Evolutionary conservation across 2,329 filamentous ascomycete genomes (phyloP).

Genomic region (Exophiala aquamarina): DNA sequence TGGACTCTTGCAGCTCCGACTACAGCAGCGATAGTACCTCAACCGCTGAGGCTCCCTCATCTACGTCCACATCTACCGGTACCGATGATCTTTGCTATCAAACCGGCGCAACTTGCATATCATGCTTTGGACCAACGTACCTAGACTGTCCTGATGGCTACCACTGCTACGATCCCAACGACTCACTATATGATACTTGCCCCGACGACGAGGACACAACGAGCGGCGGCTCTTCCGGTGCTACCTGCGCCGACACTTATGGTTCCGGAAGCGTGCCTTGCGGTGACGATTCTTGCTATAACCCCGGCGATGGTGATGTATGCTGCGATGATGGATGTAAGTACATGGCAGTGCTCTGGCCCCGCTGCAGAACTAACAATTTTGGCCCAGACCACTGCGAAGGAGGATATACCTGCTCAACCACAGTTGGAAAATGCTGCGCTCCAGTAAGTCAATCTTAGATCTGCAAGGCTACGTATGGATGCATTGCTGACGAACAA

Average conservation of each 20-base stretch:
- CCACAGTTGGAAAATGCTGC: conserved; percentile 12
- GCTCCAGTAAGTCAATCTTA: conserved; percentile 9
- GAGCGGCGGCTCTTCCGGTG: conserved; percentile 1
- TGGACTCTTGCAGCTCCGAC: conserved; percentile 18
- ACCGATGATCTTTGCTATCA: conserved; percentile 14
- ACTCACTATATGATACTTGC: conserved; percentile 22
- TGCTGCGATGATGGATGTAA: conserved; percentile 19
- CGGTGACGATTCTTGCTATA: conserved; percentile 18
- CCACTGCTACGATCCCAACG: conserved; percentile 22
- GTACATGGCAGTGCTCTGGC: not conserved
- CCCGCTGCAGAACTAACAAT: not conserved
- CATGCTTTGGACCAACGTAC: conserved; percentile 21
- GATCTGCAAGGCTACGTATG: too few species aligned
- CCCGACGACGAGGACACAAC: conserved; percentile 5
- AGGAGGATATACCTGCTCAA: conserved; percentile 14
- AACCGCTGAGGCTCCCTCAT: conserved; percentile 6
- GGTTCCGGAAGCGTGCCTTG: conserved; percentile 2
- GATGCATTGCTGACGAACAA: not conserved
- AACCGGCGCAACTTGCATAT: conserved; percentile 20
- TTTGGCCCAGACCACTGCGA: conserved; percentile 11
- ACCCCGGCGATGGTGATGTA: conserved; percentile 10
- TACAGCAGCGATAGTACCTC: not conserved
- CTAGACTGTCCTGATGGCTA: conserved; percentile 19
- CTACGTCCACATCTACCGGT: conserved; percentile 11
- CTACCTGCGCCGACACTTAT: not conserved